phyloP scores from a whole-genome alignment of 345 rosid genomes.

The Boechera retrofracta region DNA sequence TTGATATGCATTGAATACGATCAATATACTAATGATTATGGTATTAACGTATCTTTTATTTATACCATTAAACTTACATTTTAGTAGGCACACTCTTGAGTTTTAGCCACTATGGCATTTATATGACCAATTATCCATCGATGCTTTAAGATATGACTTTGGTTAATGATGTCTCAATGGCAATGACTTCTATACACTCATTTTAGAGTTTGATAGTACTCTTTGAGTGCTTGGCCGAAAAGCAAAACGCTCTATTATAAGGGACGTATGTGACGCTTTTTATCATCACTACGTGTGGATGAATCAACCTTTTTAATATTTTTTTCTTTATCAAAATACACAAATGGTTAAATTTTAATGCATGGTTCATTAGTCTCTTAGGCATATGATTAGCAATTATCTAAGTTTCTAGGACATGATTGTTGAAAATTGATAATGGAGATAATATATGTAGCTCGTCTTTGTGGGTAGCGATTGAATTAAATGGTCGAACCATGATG shows the following conservation, averaged over 20 bases:
- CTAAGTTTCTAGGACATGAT: conserved; percentile 18
- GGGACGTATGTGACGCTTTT: conserved; percentile 16
- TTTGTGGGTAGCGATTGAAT: conserved; percentile 13
- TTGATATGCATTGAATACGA: neutral
- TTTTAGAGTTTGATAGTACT: conserved; percentile 15
- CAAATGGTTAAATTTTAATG: conserved; percentile 12
- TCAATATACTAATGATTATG: neutral
- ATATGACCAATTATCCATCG: neutral
- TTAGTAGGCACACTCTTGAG: conserved; percentile 1
- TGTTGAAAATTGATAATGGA: conserved; percentile 12
- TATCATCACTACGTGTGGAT: conserved; percentile 42
- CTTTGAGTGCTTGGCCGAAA: conserved; percentile 9
- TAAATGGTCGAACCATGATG: conserved; percentile 22
- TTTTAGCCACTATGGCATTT: neutral
- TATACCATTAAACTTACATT: neutral
- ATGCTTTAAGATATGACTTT: neutral
- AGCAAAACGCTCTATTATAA: neutral
- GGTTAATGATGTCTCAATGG: neutral
- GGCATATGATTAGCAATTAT: conserved; percentile 22
- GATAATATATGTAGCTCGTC: neutral
- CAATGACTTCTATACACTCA: conserved; percentile 9
- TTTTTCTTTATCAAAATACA: neutral
- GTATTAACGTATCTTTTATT: neutral
- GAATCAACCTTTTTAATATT: conserved; percentile 26
- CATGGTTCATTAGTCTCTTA: conserved; percentile 11